These are phyloP conservation scores for Priceomyces haplophilus DNA, from an alignment of 805 yeast species.

Conservation along the genomic window DNA sequence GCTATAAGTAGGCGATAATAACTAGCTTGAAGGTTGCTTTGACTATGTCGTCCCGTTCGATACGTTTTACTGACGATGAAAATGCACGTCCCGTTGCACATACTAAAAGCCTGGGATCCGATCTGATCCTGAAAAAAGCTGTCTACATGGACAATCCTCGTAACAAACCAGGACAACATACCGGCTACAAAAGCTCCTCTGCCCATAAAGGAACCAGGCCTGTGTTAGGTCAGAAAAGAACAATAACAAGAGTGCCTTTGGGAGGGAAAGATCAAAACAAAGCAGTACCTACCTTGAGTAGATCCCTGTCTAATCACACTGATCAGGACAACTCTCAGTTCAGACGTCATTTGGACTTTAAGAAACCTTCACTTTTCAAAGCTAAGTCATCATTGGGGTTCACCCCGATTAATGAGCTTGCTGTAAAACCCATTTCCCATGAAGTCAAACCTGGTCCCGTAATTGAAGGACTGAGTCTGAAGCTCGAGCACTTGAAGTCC, in stretches of 20 bases:
- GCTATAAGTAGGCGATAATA: no score
- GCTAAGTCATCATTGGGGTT: conserved; percentile 40
- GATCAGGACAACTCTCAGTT: conserved; percentile 5
- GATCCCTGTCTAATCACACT: conserved; percentile 24
- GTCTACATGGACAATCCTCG: neutral
- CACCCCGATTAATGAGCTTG: conserved; percentile 12
- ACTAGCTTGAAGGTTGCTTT: no score
- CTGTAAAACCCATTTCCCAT: neutral
- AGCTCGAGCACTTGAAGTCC: no score
- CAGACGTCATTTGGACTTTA: conserved; percentile 6
- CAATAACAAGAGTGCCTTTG: conserved; percentile 29
- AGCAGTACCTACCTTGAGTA: conserved; percentile 23
- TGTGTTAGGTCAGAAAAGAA: conserved; percentile 1
- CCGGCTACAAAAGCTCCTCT: neutral
- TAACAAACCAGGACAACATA: neutral
- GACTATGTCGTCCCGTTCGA: conserved; percentile 1
- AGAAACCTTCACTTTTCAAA: conserved; percentile 27
- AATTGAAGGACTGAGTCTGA: neutral
- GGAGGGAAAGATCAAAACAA: conserved; percentile 40
- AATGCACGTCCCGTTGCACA: conserved; percentile 6
- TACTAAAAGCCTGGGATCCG: neutral
- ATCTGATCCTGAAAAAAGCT: neutral
- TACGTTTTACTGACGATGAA: conserved; percentile 12
- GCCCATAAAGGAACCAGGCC: neutral
- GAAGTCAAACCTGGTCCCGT: neutral